Evolutionary conservation across 441 rosid genomes (phyloP), one percentile per base, ranked within the genome.

Genomic region (Capsella rubella): DNA sequence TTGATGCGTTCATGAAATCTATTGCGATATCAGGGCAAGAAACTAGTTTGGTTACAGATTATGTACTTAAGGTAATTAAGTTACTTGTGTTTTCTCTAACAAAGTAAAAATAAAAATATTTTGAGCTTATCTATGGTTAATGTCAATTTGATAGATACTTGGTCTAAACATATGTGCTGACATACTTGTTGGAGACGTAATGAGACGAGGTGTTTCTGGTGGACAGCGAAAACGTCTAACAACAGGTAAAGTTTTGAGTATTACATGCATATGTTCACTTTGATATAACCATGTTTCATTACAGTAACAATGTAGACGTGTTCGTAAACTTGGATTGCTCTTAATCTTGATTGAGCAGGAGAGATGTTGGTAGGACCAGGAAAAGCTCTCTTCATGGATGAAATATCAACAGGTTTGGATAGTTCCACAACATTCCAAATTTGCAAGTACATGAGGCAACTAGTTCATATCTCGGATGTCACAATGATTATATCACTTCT

Each of bases 311-410:
- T 8, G 52, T 9, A 49, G 1, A 47, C 11, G 4, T 53, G 47
- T 52, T 29, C 31, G 9, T 37, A 9, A 51, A 52, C 51, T 32
- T 7, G 14, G 35, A 78, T 75, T 32, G 49, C 39, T 77, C 46
- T 31, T 37, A 25, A 15, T 72, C 59, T 16, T 18, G 35, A 67
- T 7, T 69, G 77, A 56, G 73, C 86, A 87, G 98, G 97, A 51
- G 98, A 93, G 76, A 91, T 93, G 98, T 72, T 93, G 82, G 97
- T 88, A 1, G 98, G 97, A 66, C 93, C 97, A 0, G 96, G 96
- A 0, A 91, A 83, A 63, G 97, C 86, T 16, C 82, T 88, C 55
- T 81, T 90, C 34, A 93, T 93, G 98, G 98, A 93, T 71, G 98
- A 93, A 82, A 91, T 93, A 62, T 91, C 98, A 6, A 93, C 90